Percentiles rank a stretch among this genome's conserved stretches.
phyloP scores from a whole-genome alignment of 345 rosid genomes.

The Lepidium sativum region DNA sequence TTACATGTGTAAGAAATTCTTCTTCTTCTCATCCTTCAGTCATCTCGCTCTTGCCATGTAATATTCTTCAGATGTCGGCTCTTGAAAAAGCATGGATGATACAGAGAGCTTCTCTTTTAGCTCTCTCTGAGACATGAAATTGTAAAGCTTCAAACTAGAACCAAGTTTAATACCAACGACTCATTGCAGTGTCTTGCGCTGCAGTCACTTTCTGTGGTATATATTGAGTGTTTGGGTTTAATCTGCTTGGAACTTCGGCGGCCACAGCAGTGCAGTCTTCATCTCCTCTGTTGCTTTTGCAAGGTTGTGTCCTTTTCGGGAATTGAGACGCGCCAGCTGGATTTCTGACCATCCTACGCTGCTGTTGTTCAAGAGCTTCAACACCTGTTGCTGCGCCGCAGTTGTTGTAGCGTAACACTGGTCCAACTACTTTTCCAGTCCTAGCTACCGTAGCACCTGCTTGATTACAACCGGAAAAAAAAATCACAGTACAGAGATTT shows the following conservation, averaged over 20 bases:
- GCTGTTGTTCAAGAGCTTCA: constrained; percentile 66
- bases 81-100: background rate
- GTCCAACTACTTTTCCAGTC: constrained; percentile 82
- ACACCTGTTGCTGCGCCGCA: constrained; percentile 58
- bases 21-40: background rate
- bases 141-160: background rate
- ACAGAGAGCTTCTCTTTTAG: background rate
- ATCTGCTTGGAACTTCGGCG: constrained; percentile 46
- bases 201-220: constrained; percentile 79
- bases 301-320: constrained; percentile 54
- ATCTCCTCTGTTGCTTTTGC: constrained; percentile 63
- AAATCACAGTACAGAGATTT: background rate
- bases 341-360: constrained; percentile 59
- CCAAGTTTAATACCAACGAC: constrained; percentile 57
- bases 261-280: constrained; percentile 36
- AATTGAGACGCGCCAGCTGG: constrained; percentile 54
- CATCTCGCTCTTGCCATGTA: background rate
- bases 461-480: constrained; percentile 16
- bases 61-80: background rate
- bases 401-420: constrained; percentile 75
- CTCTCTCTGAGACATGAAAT: background rate
- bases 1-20: background rate
- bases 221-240: constrained; percentile 81
- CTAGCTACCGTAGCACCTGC: constrained; percentile 63
- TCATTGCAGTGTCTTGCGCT: constrained; percentile 62